Conservation (phyloP, 345 rosid species). For the Hevea brasiliensis region DNA sequence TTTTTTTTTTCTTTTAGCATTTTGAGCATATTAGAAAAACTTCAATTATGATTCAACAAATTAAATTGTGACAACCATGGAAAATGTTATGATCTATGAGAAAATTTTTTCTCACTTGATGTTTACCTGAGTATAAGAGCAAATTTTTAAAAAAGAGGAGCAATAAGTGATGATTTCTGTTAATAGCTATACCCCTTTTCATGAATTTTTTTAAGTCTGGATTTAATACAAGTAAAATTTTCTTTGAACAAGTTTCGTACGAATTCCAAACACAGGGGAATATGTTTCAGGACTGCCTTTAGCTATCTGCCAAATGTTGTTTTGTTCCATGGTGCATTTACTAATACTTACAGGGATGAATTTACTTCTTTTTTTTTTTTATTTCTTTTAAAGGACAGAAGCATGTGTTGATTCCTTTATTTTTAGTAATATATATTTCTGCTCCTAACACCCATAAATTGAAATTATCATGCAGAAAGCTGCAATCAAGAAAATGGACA, state of each 20-base stretch:
- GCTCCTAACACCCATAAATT: neutral
- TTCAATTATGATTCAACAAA: neutral
- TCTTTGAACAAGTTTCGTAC: neutral
- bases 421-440: neutral
- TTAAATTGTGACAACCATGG: too few species aligned
- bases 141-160: too few species aligned
- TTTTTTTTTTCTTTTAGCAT: neutral
- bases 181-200: too few species aligned
- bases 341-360: neutral
- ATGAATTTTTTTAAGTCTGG: too few species aligned
- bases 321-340: neutral
- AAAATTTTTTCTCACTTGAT: too few species aligned
- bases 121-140: too few species aligned
- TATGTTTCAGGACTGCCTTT: neutral
- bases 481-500: slow-evolving; percentile 98
- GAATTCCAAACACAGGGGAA: neutral
- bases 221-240: neutral
- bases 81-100: too few species aligned
- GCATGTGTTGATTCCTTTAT: neutral
- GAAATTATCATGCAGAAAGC: slow-evolving; percentile 59
- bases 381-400: neutral
- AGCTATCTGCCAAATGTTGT: neutral
- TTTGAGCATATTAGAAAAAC: neutral
- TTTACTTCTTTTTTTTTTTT: neutral
- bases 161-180: neutral